Evolutionary conservation across 1,284 basidiomycete species (phyloP).

Genomic region (Trametes hirsuta): DNA sequence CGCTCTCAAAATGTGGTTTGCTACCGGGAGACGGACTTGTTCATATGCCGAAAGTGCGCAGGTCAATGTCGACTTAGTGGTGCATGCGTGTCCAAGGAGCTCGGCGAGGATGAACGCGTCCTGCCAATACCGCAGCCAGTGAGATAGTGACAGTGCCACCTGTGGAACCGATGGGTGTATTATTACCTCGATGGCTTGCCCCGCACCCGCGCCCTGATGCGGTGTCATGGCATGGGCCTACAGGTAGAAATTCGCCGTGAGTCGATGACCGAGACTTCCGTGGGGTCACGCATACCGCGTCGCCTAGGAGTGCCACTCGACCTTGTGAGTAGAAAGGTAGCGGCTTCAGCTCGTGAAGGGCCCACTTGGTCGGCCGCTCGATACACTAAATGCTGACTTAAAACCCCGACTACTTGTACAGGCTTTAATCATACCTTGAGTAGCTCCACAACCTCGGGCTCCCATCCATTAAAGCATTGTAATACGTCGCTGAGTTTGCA

Average conservation of each 20-base stretch:
- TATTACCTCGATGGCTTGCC: conserved; percentile 39
- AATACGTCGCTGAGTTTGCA: conserved; percentile 31
- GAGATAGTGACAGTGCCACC: not conserved
- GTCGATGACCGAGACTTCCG: not conserved
- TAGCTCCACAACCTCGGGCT: conserved; percentile 36
- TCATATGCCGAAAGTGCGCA: conserved; percentile 51
- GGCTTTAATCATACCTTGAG: conserved; percentile 26
- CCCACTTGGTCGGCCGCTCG: conserved; percentile 37
- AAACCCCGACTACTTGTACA: not conserved
- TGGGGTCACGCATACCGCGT: conserved; percentile 16
- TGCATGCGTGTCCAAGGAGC: conserved; percentile 47
- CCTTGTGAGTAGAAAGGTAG: conserved; percentile 18
- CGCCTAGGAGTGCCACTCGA: conserved; percentile 20
- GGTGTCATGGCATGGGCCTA: conserved; percentile 41
- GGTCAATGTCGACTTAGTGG: conserved; percentile 40
- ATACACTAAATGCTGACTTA: conserved; percentile 27
- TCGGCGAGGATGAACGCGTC: conserved; percentile 55
- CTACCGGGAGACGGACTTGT: conserved; percentile 47
- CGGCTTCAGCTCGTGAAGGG: conserved; percentile 32
- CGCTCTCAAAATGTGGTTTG: conserved; percentile 43
- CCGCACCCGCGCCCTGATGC: conserved; percentile 39
- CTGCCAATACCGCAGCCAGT: conserved; percentile 31
- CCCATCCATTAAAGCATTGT: conserved; percentile 34
- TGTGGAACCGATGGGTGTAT: not conserved
- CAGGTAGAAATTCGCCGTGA: not conserved